Conservation (phyloP, 179 eudicot species). For the Corrigiola litoralis region DNA sequence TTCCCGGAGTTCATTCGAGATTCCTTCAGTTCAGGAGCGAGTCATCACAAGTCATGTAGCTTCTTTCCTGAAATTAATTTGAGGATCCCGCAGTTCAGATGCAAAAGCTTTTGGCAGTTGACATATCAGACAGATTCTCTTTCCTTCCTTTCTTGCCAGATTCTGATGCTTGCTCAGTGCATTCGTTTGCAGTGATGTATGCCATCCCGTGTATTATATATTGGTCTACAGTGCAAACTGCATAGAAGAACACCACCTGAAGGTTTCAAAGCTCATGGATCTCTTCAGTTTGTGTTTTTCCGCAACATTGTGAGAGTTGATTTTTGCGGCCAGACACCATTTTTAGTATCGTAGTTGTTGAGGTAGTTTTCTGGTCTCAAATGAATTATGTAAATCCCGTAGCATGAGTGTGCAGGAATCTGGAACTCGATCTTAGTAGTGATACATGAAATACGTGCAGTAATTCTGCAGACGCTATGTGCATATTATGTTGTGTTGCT, state of each 20-base stretch:
- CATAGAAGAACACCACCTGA: no score
- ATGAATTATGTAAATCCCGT: constrained; percentile 11
- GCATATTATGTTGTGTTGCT: neutral
- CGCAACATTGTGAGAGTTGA: neutral
- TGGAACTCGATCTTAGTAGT: constrained; percentile 1
- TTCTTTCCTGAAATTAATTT: no score
- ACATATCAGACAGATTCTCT: no score
- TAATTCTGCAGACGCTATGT: neutral
- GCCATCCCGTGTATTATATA: constrained; percentile 9
- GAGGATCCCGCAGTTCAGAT: no score
- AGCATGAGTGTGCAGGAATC: constrained; percentile 16
- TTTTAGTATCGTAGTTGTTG: no score
- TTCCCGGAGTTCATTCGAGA: constrained; percentile 9
- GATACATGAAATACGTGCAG: constrained; percentile 2
- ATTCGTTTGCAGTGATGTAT: neutral
- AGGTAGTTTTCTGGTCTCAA: neutral
- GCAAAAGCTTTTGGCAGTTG: no score
- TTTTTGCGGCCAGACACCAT: neutral
- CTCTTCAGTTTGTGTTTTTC: constrained; percentile 1
- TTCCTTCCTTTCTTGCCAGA: neutral
- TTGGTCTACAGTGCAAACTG: constrained; percentile 4
- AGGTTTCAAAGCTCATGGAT: no score
- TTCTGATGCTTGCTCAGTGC: neutral
- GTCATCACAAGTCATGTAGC: constrained; percentile 4
- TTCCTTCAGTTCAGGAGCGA: constrained; percentile 6